Evolutionary conservation across 2,329 filamentous ascomycete genomes (phyloP).

Genomic region (Aspergillus ruber): DNA sequence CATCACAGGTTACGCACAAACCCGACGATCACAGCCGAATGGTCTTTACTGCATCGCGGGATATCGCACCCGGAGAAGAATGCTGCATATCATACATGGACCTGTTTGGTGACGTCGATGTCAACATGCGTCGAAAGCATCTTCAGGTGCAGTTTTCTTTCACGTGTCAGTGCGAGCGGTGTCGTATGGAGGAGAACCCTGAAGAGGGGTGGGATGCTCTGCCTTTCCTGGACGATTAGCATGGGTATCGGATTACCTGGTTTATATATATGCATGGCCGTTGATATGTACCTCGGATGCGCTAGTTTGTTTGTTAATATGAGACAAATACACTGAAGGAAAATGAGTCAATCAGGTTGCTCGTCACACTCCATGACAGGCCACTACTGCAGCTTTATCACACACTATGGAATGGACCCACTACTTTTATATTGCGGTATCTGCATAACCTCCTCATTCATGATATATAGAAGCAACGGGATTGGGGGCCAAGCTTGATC

Average conservation of each 20-base stretch:
- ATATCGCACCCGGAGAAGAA: conserved; percentile 24
- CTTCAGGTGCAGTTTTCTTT: background rate
- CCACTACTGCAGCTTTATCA: background rate
- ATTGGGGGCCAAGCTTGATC: too few species aligned
- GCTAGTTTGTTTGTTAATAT: too few species aligned
- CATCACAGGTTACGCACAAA: conserved; percentile 22
- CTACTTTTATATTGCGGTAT: background rate
- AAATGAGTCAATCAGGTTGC: background rate
- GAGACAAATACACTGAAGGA: too few species aligned
- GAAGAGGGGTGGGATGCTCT: background rate
- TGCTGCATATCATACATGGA: conserved; percentile 31
- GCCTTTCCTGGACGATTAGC: background rate
- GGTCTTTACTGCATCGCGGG: conserved; percentile 23
- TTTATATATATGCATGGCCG: background rate
- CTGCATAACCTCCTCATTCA: background rate
- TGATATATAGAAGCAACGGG: background rate
- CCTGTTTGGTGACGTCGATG: conserved; percentile 3
- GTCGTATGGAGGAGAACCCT: background rate
- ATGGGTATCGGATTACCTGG: background rate
- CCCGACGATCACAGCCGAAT: conserved; percentile 23
- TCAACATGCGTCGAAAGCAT: background rate
- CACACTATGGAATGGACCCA: background rate
- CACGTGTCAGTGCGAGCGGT: background rate
- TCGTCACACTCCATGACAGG: too few species aligned
- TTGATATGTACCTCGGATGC: too few species aligned